These are phyloP conservation scores for Scenedesmus sp. DNA, from an alignment of 163 green algal species.

Conservation along the genomic window DNA sequence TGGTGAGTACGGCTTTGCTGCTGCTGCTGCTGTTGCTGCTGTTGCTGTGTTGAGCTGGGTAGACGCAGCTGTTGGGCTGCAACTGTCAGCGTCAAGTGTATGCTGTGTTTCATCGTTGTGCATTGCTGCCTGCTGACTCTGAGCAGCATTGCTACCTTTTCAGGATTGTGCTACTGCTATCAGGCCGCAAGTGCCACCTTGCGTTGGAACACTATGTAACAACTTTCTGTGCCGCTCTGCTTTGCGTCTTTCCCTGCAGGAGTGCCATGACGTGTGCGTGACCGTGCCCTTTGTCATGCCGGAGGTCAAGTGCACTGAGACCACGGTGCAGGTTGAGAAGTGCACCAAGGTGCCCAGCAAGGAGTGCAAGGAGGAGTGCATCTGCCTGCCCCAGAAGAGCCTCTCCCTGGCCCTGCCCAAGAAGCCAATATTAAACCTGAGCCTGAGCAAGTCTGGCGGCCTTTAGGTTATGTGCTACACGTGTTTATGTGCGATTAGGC, in stretches of 20 bases:
- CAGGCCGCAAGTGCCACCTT: too few relatives aligned
- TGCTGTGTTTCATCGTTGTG: not conserved
- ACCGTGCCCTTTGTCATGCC: not conserved
- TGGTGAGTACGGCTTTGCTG: not conserved
- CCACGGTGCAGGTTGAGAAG: not conserved
- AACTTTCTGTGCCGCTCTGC: not conserved
- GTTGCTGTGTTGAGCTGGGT: not conserved
- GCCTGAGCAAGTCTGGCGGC: not conserved
- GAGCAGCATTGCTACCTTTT: not conserved
- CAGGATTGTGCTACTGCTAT: not conserved
- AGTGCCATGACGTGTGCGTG: not conserved
- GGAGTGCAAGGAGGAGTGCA: constrained; percentile 13
- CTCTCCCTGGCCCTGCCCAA: not conserved
- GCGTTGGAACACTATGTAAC: not conserved
- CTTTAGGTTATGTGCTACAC: not conserved
- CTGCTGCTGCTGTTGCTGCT: not conserved
- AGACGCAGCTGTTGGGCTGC: not conserved
- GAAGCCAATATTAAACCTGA: not conserved
- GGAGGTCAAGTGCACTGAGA: constrained; percentile 1
- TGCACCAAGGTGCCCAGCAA: not conserved
- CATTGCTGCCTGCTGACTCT: not conserved
- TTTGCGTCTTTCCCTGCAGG: not conserved
- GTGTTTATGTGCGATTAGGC: too few relatives aligned
- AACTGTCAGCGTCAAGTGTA: too few relatives aligned
- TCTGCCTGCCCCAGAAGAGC: constrained; percentile 9